phyloP scores from a whole-genome alignment of 495 filamentous ascomycete species.

The Amphirosellinia nigrospora region DNA sequence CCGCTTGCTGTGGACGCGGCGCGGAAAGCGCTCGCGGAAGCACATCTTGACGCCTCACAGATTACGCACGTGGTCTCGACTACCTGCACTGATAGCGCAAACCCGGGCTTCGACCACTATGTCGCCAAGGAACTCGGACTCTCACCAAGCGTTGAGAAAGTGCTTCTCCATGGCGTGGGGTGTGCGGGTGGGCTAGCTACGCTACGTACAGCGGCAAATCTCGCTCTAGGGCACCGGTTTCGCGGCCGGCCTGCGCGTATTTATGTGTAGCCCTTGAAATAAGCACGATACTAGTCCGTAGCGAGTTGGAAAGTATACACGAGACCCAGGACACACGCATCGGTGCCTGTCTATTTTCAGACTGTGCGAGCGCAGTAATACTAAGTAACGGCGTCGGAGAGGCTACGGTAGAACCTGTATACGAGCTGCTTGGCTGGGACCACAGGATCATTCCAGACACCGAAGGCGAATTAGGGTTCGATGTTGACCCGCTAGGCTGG shows the following conservation, averaged over 20 bases:
- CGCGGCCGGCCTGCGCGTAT: slow-evolving; percentile 60
- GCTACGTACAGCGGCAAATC: slow-evolving; percentile 64
- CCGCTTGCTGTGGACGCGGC: slow-evolving; percentile 62
- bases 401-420: slow-evolving; percentile 48
- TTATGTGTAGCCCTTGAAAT: slow-evolving; percentile 68
- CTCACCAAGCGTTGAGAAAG: slow-evolving; percentile 56
- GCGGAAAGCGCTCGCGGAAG: slow-evolving; percentile 64
- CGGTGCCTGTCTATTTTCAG: slow-evolving; percentile 65
- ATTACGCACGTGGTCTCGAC: slow-evolving; percentile 72
- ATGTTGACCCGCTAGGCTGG: slow-evolving; percentile 65
- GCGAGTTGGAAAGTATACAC: slow-evolving; percentile 62
- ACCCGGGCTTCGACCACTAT: slow-evolving; percentile 70
- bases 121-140: slow-evolving; percentile 63
- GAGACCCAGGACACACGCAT: slow-evolving; percentile 60
- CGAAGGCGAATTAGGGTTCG: slow-evolving; percentile 63
- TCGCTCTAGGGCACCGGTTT: slow-evolving; percentile 62
- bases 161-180: slow-evolving; percentile 67
- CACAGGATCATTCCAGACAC: slow-evolving; percentile 61
- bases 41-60: slow-evolving; percentile 50
- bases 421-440: slow-evolving; percentile 65
- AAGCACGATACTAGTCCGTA: slow-evolving; percentile 61
- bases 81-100: slow-evolving; percentile 71
- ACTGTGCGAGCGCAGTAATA: slow-evolving; percentile 65
- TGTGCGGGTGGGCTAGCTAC: slow-evolving; percentile 67
- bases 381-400: slow-evolving; percentile 61